Base-by-base conservation (phyloP, 306 rosid genomes). In the Vigna radiata region DNA sequence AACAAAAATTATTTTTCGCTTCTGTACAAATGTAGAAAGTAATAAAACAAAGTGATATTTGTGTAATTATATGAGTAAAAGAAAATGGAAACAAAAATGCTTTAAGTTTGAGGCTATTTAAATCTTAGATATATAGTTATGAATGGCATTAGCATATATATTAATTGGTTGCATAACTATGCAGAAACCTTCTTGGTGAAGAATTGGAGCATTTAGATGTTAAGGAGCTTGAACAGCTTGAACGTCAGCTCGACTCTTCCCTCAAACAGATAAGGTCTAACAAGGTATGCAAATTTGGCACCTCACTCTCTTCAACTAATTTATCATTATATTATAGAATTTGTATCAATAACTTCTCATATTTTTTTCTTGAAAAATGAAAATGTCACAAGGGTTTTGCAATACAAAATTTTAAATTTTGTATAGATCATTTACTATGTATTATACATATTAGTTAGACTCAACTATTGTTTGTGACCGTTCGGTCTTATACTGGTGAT, bases 111-210 rank as follows among this genome's bases (percentile, higher is more conserved):
- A 29, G 18, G 25, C 17, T 61, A 33, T 17, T 43, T 16, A 19
- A 37, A 29, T 29, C 5, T 0, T 29, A 29, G 33, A 29, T 29
- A 29, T 48, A 19, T 48, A 31, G 5, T 33, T 41, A 29, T 62
- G 47, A 70, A 43, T 29, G 23, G 10, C 41, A 10, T 41, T 41
- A 3, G 60, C 10, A 21, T 23, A 41, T 41, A 41, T 41, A 37
- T 37, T 37, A 43, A 43, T 43, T 58, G 46, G 11, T 70, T 72
- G 10, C n/a, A 39, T 71, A 63, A 61, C 66, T 64, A 0, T 62
- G 76, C 72, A 92, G 97, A 60, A 81, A 84, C 77, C 49, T 92
- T 59, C 90, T 89, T 81, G 97, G 94, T 31, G 96, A 92, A 82
- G 90, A 90, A 47, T 72, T 92, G 85, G 91, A 87, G 43, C 79